Percentiles rank a stretch among this genome's conserved stretches.
These are phyloP conservation scores for Nicotiana tabacum DNA, from an alignment of 257 asterid genomes.

Conservation along the genomic window DNA sequence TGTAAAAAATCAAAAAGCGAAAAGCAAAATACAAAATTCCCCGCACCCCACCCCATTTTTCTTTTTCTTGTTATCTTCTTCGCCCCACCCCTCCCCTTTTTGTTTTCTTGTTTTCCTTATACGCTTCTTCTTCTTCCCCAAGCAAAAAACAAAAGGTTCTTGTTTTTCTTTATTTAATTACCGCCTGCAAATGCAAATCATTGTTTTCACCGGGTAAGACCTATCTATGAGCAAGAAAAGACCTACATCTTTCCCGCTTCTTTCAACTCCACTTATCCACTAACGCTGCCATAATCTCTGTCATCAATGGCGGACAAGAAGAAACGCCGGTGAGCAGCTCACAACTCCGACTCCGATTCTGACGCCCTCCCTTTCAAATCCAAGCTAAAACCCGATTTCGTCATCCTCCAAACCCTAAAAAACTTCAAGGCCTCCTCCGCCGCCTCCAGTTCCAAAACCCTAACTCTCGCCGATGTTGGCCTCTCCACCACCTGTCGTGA, in stretches of 20 bases:
- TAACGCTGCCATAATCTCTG: not conserved
- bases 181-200: too few relatives aligned
- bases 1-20: too few relatives aligned
- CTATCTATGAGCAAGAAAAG: too few relatives aligned
- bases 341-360: slow-evolving; percentile 40
- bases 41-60: too few relatives aligned
- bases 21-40: too few relatives aligned
- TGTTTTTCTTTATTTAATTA: too few relatives aligned
- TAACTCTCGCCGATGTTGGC: slow-evolving; percentile 57
- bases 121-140: too few relatives aligned
- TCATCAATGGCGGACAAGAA: slow-evolving; percentile 42
- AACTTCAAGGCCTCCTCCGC: slow-evolving; percentile 35
- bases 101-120: too few relatives aligned
- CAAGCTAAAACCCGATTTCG: slow-evolving; percentile 53
- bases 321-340: slow-evolving; percentile 60
- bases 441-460: slow-evolving; percentile 39
- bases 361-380: slow-evolving; percentile 54
- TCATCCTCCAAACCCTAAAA: slow-evolving; percentile 51
- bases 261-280: not conserved
- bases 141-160: too few relatives aligned
- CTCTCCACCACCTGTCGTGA: slow-evolving; percentile 74
- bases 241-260: not conserved
- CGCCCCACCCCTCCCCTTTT: too few relatives aligned
- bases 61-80: too few relatives aligned
- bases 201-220: too few relatives aligned